Evolutionary conservation across 352 stramenopile species (phyloP), one percentile per base, ranked within the genome.

Genomic region (Halophytophthora batemanensis): DNA sequence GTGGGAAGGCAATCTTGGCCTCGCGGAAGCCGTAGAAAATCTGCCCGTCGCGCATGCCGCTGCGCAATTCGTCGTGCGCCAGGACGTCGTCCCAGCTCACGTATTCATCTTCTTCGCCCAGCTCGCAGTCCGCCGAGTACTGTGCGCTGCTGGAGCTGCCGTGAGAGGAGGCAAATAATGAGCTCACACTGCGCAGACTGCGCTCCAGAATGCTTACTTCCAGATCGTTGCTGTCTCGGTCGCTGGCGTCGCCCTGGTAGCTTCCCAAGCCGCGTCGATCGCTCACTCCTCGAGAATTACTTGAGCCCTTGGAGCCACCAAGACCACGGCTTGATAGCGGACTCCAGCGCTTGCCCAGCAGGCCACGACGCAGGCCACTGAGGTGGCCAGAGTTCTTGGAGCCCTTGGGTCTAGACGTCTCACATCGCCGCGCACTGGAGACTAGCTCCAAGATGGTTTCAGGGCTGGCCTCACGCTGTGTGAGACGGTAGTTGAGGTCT

Each of bases 401-500:
- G 21, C 50, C 59, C 25, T 33, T 31, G 15, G 56, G 52, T 2
- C 59, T 64, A 23, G 50, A 41, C n/a, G 60, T 52, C 40, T 82
- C 71, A 43, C 63, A 66, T 33, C 64, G 55, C 7, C 67, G 63
- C 10, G 81, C 69, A 41, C 69, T 73, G 13, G 54, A 67, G 12
- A 91, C 67, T 19, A 91, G 65, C 39, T 89, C 76, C 6, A 91
- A 49, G 13, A 91, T 83, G 43, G 77, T 69, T 17, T 68, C 61
- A 14, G 79, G 66, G 11, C 46, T 77, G 2, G 76, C 81, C 17
- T 71, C 61, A 8, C 63, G 65, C 38, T 88, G 64, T 79, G 63
- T 66, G 69, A 95, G 81, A 14, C 87, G 82, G 56, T 96, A 96
- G 60, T 97, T 97, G 15, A 97, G 71, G 63, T 97, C 88, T 5